Evolutionary conservation across 805 yeast genomes (phyloP), one percentile per base, ranked within the genome.

Genomic region (Candida methanosorbosa): DNA sequence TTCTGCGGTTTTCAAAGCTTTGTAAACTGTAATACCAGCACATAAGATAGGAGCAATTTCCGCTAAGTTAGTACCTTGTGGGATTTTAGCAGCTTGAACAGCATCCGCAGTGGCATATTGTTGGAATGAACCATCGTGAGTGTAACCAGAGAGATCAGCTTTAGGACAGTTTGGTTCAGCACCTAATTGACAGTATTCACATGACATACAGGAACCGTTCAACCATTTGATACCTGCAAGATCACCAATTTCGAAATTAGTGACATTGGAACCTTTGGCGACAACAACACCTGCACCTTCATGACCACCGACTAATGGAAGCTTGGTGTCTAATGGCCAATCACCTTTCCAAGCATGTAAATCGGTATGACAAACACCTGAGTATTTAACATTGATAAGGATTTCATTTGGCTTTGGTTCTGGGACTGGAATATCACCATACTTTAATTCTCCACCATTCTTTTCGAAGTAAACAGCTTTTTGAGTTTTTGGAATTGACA

Each of bases 301-400:
- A 63, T 83, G 94, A 49, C 94, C 94, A 44, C 92, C 92, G 32
- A 82, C 87, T 47, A 81, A 64, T 18, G 92, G 90, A 40, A 79
- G 66, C 56, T 78, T 79, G 44, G 80, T 73, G 44, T 64, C 73
- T 58, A 81, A 66, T 34, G 94, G 92, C 94, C 94, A 85, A 65
- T 86, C 95, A 53, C 94, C 94, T 57, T 81, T 75, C 88, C 92
- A 83, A 36, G 94, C 94, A 68, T 86, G 95, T 58, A 86, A 72
- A 56, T 85, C 95, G 25, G 95, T 84, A 70, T 87, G 95, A 64
- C 95, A 85, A 38, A 85, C 94, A 63, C 95, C 95, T 20, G 94
- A 76, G 70, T 78, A 85, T 64, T 77, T 78, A 61, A 86, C 78
- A 59, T 86, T 77, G 64, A 86, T 68, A 57, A 86, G 70, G 46